Conservation (phyloP, 2,329 filamentous ascomycete species). For the Triangularia setosa region DNA sequence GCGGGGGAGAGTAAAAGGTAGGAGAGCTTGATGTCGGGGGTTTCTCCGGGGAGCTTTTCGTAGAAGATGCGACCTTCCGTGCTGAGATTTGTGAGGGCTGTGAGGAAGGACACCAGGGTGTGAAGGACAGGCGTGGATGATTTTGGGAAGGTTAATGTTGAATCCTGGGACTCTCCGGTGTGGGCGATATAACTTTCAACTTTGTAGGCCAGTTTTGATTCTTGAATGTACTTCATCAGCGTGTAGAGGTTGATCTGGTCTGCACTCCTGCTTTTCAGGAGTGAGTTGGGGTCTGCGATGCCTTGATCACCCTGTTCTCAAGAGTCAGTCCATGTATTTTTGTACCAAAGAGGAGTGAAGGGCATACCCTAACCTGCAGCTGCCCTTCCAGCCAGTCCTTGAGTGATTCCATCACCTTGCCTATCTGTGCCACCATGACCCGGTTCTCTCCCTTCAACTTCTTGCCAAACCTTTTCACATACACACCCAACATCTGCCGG, state of each 20-base stretch:
- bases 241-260: constrained; percentile 96
- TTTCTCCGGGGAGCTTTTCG: constrained; percentile 38
- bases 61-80: constrained; percentile 65
- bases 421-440: constrained; percentile 84
- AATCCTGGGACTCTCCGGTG: constrained; percentile 39
- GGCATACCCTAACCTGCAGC: constrained; percentile 43
- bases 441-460: constrained; percentile 86
- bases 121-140: constrained; percentile 54
- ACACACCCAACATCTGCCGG: constrained; percentile 71
- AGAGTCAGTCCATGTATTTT: background rate
- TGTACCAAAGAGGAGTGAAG: constrained; percentile 1
- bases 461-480: constrained; percentile 84
- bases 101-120: constrained; percentile 59
- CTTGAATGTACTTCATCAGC: constrained; percentile 79
- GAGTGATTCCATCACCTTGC: constrained; percentile 77
- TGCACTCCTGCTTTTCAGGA: constrained; percentile 79
- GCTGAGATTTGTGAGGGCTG: constrained; percentile 82
- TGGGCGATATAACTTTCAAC: constrained; percentile 81
- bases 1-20: constrained; percentile 91
- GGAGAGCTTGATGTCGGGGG: constrained; percentile 58
- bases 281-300: constrained; percentile 63
- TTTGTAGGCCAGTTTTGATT: constrained; percentile 90
- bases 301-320: constrained; percentile 55
- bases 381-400: constrained; percentile 62
- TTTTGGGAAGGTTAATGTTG: constrained; percentile 25